Percentiles rank a stretch among this genome's conserved stretches.
These are phyloP conservation scores for Coriolopsis trogii DNA, from an alignment of 1,284 basidiomycete genomes.

Conservation along the genomic window DNA sequence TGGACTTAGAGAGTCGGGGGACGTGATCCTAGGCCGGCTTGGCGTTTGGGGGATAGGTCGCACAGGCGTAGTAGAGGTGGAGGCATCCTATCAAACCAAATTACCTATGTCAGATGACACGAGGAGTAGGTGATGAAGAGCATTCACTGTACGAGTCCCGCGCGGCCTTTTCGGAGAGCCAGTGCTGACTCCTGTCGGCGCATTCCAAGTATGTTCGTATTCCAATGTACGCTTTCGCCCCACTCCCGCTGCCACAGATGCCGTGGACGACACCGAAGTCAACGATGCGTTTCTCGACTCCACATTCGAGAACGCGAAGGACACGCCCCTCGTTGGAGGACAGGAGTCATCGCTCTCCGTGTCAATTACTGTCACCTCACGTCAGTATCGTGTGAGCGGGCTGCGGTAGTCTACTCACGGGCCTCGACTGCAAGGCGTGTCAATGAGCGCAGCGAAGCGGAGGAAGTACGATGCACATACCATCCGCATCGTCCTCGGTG, in stretches of 20 bases:
- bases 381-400: too few species aligned
- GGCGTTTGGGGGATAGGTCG: constrained; percentile 7
- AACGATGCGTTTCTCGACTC: constrained; percentile 8
- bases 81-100: too few species aligned
- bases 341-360: constrained; percentile 18
- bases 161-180: too few species aligned
- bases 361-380: constrained; percentile 9
- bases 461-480: too few species aligned
- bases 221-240: constrained; percentile 20
- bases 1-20: constrained; percentile 4
- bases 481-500: not conserved
- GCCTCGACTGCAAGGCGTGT: not conserved
- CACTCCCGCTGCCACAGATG: constrained; percentile 8
- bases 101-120: too few species aligned
- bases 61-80: too few species aligned
- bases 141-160: too few species aligned
- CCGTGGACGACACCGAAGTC: constrained; percentile 13
- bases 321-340: constrained; percentile 4
- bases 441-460: too few species aligned
- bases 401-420: constrained; percentile 6
- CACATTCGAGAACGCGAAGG: constrained; percentile 15
- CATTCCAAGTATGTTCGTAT: constrained; percentile 12
- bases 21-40: too few species aligned
- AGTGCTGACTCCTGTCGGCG: too few species aligned
- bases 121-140: too few species aligned